A percentile compares a stretch with the other conserved stretches of the same genome.
These are phyloP conservation scores for Colletotrichum sp. DNA, from an alignment of 2,329 filamentous ascomycete species.

Conservation along the genomic window DNA sequence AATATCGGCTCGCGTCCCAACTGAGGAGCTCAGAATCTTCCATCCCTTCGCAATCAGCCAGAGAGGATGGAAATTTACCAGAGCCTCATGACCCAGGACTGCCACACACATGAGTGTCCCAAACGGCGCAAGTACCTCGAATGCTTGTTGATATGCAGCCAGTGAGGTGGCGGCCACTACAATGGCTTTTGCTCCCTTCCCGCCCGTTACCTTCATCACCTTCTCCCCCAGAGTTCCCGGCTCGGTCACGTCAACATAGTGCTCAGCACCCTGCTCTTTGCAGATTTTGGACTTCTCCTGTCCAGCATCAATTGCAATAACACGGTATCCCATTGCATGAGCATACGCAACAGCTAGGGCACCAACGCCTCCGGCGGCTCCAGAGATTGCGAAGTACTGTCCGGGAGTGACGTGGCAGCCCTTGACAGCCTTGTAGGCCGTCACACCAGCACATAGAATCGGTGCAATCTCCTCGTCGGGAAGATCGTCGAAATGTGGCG, in stretches of 20 bases:
- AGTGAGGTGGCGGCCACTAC: conserved; percentile 34
- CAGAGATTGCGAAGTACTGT: conserved; percentile 40
- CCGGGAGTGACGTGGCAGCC: conserved; percentile 32
- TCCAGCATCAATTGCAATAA: conserved; percentile 43
- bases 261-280: conserved; percentile 37
- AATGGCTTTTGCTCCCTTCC: conserved; percentile 29
- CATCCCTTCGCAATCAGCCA: conserved; percentile 38
- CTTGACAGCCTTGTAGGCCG: conserved; percentile 47
- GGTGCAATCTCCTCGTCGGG: conserved; percentile 43
- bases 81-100: conserved; percentile 31
- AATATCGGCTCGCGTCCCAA: conserved; percentile 42
- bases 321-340: conserved; percentile 45
- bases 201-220: conserved; percentile 28
- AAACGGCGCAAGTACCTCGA: conserved; percentile 39
- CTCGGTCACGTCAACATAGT: conserved; percentile 38
- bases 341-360: conserved; percentile 43
- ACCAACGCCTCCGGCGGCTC: conserved; percentile 45
- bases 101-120: conserved; percentile 45
- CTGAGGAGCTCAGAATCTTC: conserved; percentile 36
- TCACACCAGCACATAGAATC: conserved; percentile 47
- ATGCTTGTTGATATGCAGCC: conserved; percentile 36
- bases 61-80: conserved; percentile 34
- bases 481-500: conserved; percentile 28
- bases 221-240: conserved; percentile 25
- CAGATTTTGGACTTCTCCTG: conserved; percentile 31